Evolutionary conservation across 225 moss, liverwort and hornwort species (phyloP).

Genomic region (Climacium dendroides): DNA sequence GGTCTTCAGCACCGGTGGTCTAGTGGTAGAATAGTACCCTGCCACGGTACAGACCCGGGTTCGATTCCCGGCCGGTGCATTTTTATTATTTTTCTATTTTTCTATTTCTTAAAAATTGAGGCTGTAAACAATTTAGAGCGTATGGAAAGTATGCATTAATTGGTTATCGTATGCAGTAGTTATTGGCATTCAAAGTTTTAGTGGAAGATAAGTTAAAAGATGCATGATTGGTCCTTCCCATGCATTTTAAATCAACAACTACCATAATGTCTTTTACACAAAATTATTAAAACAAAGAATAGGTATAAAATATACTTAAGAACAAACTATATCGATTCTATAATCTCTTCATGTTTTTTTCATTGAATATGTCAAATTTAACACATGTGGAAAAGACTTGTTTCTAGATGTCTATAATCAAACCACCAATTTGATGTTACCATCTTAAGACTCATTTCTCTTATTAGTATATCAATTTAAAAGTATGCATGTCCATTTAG

Average conservation of each 20-base stretch:
- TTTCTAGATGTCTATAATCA: background rate
- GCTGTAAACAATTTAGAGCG: background rate
- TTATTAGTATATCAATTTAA: background rate
- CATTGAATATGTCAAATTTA: background rate
- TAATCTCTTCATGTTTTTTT: background rate
- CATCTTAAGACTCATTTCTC: background rate
- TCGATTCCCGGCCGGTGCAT: conserved; percentile 13
- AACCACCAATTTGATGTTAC: background rate
- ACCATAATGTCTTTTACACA: background rate
- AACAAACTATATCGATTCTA: background rate
- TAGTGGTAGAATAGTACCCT: conserved; percentile 16
- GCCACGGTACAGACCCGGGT: conserved; percentile 18
- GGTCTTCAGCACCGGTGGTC: background rate
- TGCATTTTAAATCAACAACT: background rate
- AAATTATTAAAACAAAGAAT: background rate
- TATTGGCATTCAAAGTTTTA: background rate
- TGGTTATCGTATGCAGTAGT: background rate
- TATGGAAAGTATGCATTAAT: background rate
- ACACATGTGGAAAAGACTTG: background rate
- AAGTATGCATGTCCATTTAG: background rate
- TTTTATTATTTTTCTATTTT: background rate
- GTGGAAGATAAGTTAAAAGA: background rate
- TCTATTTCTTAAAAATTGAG: no score
- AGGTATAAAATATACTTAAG: background rate
- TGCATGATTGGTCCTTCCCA: no score